phyloP scores from a whole-genome alignment of 306 rosid genomes.

The Gastrolobium bilobum region DNA sequence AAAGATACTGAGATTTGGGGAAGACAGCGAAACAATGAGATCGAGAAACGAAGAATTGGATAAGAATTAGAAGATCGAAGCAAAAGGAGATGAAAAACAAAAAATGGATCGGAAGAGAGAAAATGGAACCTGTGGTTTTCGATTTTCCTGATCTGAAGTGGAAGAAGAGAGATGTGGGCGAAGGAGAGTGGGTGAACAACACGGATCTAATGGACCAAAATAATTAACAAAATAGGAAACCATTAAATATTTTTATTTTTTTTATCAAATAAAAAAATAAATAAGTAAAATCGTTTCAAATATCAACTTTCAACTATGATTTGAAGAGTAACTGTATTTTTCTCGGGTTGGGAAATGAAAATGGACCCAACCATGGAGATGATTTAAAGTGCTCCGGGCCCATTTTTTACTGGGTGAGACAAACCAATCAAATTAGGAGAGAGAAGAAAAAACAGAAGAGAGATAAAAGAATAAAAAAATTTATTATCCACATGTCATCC shows the following conservation, averaged over 20 bases:
- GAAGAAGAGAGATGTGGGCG: conserved; percentile 56
- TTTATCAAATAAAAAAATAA: background rate
- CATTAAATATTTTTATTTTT: background rate
- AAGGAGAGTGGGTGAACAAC: conserved; percentile 40
- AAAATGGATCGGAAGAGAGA: conserved; percentile 55
- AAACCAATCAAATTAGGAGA: too few species aligned
- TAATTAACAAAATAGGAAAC: background rate
- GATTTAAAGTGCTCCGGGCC: too few species aligned
- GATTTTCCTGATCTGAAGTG: conserved; percentile 65
- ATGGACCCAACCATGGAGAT: too few species aligned
- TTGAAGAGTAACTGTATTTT: conserved; percentile 16
- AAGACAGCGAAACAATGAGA: conserved; percentile 36
- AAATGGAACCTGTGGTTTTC: conserved; percentile 47
- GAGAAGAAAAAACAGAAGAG: too few species aligned
- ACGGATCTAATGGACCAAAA: conserved; percentile 55
- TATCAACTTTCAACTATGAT: background rate
- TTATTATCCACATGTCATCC: too few species aligned
- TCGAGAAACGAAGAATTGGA: conserved; percentile 33
- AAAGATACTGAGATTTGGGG: background rate
- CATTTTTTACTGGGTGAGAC: too few species aligned
- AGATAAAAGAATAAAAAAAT: too few species aligned
- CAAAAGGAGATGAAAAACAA: conserved; percentile 27
- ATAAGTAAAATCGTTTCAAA: background rate
- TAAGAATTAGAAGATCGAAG: conserved; percentile 41
- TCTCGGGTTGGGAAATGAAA: conserved; percentile 4